A percentile compares a stretch with the other conserved stretches of the same genome.
Conservation (phyloP, 2,329 filamentous ascomycete genomes). For the Phaeosphaeriaceae sp. region DNA sequence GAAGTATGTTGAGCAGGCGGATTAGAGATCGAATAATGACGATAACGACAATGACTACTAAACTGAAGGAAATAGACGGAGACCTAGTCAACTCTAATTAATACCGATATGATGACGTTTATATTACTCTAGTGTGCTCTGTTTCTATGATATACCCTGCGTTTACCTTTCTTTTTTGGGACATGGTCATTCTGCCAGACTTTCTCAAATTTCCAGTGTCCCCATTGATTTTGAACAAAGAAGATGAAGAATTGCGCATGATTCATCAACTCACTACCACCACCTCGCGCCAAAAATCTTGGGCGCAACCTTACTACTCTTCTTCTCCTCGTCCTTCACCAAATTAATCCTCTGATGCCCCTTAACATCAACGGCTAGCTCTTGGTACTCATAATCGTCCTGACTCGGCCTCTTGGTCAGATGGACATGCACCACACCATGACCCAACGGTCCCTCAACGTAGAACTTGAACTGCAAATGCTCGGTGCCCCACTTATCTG, state of each 20-base stretch:
- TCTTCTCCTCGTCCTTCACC: slow-evolving; percentile 34
- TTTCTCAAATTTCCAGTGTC: neutral
- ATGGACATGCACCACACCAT: slow-evolving; percentile 77
- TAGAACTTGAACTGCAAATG: slow-evolving; percentile 85
- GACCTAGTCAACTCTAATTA: too few relatives aligned
- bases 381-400: slow-evolving; percentile 76
- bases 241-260: neutral
- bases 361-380: slow-evolving; percentile 79
- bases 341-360: slow-evolving; percentile 61
- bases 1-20: neutral
- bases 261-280: slow-evolving; percentile 28
- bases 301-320: slow-evolving; percentile 32
- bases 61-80: too few relatives aligned
- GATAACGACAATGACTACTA: too few relatives aligned
- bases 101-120: too few relatives aligned
- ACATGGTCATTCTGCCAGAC: too few relatives aligned
- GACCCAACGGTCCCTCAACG: slow-evolving; percentile 78
- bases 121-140: too few relatives aligned
- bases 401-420: slow-evolving; percentile 72
- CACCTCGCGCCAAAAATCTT: slow-evolving; percentile 48
- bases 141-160: too few relatives aligned
- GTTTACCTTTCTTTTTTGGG: too few relatives aligned
- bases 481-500: slow-evolving; percentile 75
- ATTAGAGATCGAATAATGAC: neutral
- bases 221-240: neutral